Evolutionary conservation across 129 eudicot genomes (phyloP).

Genomic region (Daucus carota): DNA sequence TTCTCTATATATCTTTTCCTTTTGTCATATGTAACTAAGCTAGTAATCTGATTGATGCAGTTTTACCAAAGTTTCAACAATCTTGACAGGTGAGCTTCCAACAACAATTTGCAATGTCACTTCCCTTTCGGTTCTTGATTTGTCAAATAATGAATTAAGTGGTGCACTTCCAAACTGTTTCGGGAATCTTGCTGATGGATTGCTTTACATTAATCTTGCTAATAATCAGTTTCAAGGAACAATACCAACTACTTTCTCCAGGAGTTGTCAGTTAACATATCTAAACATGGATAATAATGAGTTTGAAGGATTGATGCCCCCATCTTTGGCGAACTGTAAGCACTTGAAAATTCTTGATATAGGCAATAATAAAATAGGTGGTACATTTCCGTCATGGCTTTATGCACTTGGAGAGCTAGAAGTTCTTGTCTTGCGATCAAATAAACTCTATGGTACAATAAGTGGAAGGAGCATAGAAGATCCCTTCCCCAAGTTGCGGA

Average conservation of each 20-base stretch:
- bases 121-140: background rate
- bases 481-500: too few species aligned
- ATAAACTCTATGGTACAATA: too few species aligned
- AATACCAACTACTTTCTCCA: background rate
- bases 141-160: background rate
- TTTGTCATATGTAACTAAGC: background rate
- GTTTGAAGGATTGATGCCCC: background rate
- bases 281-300: background rate
- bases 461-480: too few species aligned
- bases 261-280: background rate
- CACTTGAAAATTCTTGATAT: background rate
- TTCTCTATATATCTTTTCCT: background rate
- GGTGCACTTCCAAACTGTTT: slow-evolving; percentile 8
- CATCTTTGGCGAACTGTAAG: background rate
- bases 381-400: too few species aligned
- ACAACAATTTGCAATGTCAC: too few species aligned
- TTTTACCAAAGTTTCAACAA: background rate
- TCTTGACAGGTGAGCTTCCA: background rate
- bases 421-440: too few species aligned
- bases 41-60: background rate
- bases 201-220: background rate
- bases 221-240: background rate
- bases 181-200: background rate
- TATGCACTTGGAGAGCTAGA: too few species aligned
- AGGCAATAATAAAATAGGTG: too few species aligned